Conservation (phyloP, 1,284 basidiomycete species). For the Ceraceosorus bombacis region DNA sequence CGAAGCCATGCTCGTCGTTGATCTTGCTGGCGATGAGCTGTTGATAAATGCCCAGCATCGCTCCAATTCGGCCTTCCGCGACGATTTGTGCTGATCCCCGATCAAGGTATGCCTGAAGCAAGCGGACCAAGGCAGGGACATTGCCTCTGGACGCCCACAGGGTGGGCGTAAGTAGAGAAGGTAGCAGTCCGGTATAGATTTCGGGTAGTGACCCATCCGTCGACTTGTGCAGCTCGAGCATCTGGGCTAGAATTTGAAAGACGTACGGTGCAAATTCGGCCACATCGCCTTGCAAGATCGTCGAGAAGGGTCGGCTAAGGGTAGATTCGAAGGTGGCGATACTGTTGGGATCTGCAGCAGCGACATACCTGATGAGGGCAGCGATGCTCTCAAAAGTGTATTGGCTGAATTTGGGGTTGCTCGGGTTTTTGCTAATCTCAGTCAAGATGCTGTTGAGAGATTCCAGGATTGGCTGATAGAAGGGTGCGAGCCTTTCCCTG, state of each 20-base stretch:
- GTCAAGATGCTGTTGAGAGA: slow-evolving; percentile 75
- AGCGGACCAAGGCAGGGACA: slow-evolving; percentile 81
- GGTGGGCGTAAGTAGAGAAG: slow-evolving; percentile 73
- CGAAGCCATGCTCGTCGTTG: slow-evolving; percentile 86
- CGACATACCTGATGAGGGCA: slow-evolving; percentile 79
- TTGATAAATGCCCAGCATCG: slow-evolving; percentile 82
- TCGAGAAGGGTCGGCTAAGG: slow-evolving; percentile 72
- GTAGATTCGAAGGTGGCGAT: slow-evolving; percentile 70
- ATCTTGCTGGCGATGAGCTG: slow-evolving; percentile 79
- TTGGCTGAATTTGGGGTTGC: slow-evolving; percentile 94
- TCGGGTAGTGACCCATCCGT: slow-evolving; percentile 56
- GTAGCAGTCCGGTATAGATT: slow-evolving; percentile 71
- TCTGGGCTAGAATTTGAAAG: slow-evolving; percentile 92
- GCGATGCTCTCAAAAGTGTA: slow-evolving; percentile 94
- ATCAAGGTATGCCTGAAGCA: slow-evolving; percentile 75
- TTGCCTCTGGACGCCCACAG: slow-evolving; percentile 95
- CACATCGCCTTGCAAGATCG: slow-evolving; percentile 83
- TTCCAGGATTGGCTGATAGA: slow-evolving; percentile 62
- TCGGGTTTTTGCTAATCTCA: slow-evolving; percentile 87
- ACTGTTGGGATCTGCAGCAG: slow-evolving; percentile 61
- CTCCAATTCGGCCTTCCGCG: slow-evolving; percentile 65
- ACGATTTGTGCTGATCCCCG: slow-evolving; percentile 66
- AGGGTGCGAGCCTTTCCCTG: slow-evolving; percentile 65
- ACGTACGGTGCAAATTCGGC: slow-evolving; percentile 95
- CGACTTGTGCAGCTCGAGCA: slow-evolving; percentile 69